phyloP scores from a whole-genome alignment of 345 rosid genomes.

The Aethionema arabicum region DNA sequence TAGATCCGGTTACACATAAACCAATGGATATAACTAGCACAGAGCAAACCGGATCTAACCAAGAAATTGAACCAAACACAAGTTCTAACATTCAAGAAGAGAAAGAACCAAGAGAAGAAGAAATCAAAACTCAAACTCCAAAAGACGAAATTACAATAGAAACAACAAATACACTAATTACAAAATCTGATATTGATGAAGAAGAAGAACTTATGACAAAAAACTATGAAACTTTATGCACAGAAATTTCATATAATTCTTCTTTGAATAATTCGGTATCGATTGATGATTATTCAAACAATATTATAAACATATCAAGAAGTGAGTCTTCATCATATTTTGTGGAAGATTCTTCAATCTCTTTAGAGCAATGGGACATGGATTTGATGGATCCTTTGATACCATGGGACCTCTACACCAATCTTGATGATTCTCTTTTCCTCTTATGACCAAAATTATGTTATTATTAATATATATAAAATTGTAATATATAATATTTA shows the following conservation, averaged over 20 bases:
- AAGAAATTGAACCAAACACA: constrained; percentile 17
- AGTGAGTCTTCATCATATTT: constrained; percentile 39
- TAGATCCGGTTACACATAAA: constrained; percentile 64
- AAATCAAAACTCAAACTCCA: constrained; percentile 28
- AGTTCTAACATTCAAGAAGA: constrained; percentile 20
- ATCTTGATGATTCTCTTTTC: constrained; percentile 45
- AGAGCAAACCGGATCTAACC: constrained; percentile 27
- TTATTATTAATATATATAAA: not conserved
- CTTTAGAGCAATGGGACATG: constrained; percentile 47
- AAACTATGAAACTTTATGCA: constrained; percentile 40
- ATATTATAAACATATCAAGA: constrained; percentile 34
- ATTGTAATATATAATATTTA: not conserved
- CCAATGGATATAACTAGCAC: constrained; percentile 31
- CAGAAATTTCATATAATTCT: constrained; percentile 27
- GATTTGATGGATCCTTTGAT: constrained; percentile 59
- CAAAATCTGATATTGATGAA: constrained; percentile 15
- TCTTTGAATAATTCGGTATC: constrained; percentile 22
- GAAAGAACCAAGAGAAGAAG: constrained; percentile 11
- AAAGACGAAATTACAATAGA: constrained; percentile 25
- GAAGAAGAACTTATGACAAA: constrained; percentile 34
- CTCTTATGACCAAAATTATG: constrained; percentile 31
- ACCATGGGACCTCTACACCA: constrained; percentile 57
- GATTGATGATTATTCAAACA: constrained; percentile 26
- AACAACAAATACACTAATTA: constrained; percentile 17
- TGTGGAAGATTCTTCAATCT: constrained; percentile 32